These are phyloP conservation scores for Physcomitrellopsis africana DNA, from an alignment of 225 moss, liverwort and hornwort species.

Conservation along the genomic window DNA sequence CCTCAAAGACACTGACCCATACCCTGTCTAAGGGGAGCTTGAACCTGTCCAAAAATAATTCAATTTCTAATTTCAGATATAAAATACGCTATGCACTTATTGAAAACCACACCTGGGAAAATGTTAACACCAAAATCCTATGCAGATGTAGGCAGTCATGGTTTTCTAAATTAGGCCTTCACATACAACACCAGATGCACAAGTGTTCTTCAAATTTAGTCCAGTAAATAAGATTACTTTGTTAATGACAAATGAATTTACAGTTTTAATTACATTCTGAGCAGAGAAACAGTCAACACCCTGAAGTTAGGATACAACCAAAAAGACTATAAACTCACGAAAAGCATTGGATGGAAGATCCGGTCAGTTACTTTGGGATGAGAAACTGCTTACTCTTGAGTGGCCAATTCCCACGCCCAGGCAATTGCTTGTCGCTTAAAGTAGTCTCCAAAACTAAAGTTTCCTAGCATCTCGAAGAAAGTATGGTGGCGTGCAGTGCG, in stretches of 20 bases:
- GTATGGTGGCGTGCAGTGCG: constrained; percentile 93
- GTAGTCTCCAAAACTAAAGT: constrained; percentile 98
- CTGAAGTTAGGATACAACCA: not conserved
- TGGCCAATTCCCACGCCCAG: constrained; percentile 91
- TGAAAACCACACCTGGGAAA: constrained; percentile 1
- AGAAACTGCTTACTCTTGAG: constrained; percentile 66
- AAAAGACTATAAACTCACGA: not conserved
- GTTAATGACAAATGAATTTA: not conserved
- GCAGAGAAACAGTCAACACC: not conserved
- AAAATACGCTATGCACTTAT: not conserved
- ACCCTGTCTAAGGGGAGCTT: constrained; percentile 82
- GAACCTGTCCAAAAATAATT: constrained; percentile 54
- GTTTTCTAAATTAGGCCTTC: not conserved
- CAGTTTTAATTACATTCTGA: not conserved
- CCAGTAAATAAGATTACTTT: not conserved
- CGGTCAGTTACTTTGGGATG: not conserved
- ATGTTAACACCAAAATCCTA: not conserved
- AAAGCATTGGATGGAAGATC: not conserved
- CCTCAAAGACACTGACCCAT: constrained; percentile 84
- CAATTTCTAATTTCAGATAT: not conserved
- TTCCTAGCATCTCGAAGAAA: constrained; percentile 96
- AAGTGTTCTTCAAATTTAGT: not conserved
- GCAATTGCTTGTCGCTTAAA: constrained; percentile 85
- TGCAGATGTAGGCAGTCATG: not conserved
- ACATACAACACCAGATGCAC: too few species aligned